Base-by-base conservation (phyloP, 2,329 filamentous ascomycete species). In the Diaporthe eres region DNA sequence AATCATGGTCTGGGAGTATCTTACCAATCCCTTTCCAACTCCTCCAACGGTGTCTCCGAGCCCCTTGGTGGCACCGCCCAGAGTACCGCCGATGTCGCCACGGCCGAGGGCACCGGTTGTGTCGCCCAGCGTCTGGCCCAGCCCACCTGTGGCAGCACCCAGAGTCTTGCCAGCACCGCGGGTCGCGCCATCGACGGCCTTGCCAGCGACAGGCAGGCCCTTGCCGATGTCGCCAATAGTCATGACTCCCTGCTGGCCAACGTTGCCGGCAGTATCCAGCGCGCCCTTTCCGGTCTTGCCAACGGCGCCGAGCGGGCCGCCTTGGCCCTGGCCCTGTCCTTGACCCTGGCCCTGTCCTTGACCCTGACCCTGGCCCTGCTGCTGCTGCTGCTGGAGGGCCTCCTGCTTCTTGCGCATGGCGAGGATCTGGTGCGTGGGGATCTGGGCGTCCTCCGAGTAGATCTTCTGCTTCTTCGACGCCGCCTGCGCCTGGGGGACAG, bases 31-130 rank as follows among this genome's bases (percentile, higher is more conserved):
- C 31, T 68, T 73, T 37, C 76, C 76, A 4, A 77, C 74, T 4
- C 76, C 76, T n/a, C 74, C 76, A 7, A 77, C 76, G 4, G 74
- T 77, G 25, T 75, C 44, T 19, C 76, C 76, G 8, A 75, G 63
- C 10, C 74, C 74, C 51, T 67, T 72, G 17, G 74, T 75, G 1
- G 68, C 74, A 17, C 76, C 76, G 4, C 70, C 70, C 1, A 77
- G 15, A 2, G 74, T 75, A 2, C 76, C 76, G 3, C 61, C 74
- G 1, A 77, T n/a, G 19, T 77, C 76, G 6, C 76, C 76, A 25
- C 74, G 74, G 31, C 70, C 71, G 5, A 77, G 57, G 8, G 76
- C 76, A 25, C 76, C 76, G n/a, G 76, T 77, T 5, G 76, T 75
- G 34, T 75, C 58, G 58, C 60, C 49, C 58, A 75, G 58, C 3